Conservation (phyloP, 2,329 filamentous ascomycete species). For the Dactylellina haptotyla region DNA sequence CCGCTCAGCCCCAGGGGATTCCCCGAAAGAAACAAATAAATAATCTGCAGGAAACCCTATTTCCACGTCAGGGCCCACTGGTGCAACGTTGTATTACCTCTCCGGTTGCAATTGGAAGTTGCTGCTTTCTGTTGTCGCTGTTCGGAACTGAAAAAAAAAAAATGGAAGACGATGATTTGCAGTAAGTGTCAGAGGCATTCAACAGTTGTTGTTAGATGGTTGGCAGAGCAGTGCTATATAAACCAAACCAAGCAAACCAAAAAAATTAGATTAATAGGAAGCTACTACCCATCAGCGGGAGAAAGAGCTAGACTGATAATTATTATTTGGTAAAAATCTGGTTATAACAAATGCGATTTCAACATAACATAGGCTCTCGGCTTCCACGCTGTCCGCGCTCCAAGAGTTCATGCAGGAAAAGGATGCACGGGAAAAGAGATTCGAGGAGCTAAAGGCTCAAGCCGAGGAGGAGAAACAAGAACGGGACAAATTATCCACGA, state of each 20-base stretch:
- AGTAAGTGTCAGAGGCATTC: constrained; percentile 40
- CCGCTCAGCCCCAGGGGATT: constrained; percentile 45
- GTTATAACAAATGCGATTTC: neutral
- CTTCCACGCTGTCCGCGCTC: constrained; percentile 74
- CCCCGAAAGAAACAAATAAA: constrained; percentile 17
- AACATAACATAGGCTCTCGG: constrained; percentile 66
- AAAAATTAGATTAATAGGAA: no score
- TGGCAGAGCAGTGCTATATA: no score
- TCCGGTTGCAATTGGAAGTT: neutral
- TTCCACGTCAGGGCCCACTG: constrained; percentile 49
- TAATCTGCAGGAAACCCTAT: constrained; percentile 52
- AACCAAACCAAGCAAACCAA: no score
- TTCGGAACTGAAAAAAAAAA: constrained; percentile 47
- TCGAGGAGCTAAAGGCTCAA: constrained; percentile 73
- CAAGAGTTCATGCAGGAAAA: constrained; percentile 79
- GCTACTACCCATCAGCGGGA: no score
- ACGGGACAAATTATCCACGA: constrained; percentile 30
- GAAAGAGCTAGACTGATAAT: no score
- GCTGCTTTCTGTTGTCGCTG: neutral
- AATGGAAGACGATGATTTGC: constrained; percentile 51
- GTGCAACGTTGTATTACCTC: no score
- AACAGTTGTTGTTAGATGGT: no score
- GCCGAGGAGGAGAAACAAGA: constrained; percentile 68
- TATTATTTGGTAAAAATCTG: no score
- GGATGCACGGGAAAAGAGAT: constrained; percentile 72